Conservation (phyloP, 148 eudicot species). For the Cornus suecica region DNA sequence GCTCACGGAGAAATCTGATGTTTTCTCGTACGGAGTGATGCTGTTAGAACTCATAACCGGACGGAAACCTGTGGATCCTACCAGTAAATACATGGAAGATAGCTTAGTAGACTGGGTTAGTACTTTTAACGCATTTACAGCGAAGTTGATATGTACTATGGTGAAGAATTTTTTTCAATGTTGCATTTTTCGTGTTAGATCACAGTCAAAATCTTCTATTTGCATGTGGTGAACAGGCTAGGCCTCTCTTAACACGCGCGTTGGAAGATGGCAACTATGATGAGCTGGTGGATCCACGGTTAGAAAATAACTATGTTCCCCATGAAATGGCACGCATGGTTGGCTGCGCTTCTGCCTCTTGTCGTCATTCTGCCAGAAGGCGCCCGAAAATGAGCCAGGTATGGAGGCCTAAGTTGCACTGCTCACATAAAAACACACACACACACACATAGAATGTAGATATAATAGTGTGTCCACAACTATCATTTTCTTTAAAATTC, state of each 20-base stretch:
- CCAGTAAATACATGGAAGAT: constrained; percentile 61
- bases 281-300: constrained; percentile 52
- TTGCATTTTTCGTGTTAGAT: not conserved
- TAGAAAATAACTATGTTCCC: constrained; percentile 38
- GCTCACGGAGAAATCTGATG: constrained; percentile 82
- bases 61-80: constrained; percentile 64
- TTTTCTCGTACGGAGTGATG: constrained; percentile 86
- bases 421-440: not conserved
- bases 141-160: not conserved
- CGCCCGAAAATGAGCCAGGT: constrained; percentile 81
- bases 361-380: constrained; percentile 61
- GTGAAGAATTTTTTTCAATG: not conserved
- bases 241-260: constrained; percentile 48
- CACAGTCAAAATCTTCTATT: not conserved
- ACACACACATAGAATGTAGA: not conserved
- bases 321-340: constrained; percentile 54
- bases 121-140: not conserved
- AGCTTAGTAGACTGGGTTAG: constrained; percentile 85
- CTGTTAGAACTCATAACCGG: constrained; percentile 79
- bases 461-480: not conserved
- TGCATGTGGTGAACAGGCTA: constrained; percentile 34
- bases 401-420: not conserved
- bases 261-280: constrained; percentile 42
- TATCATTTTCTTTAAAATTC: not conserved
- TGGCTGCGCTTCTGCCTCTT: constrained; percentile 65